Percentiles rank a stretch among this genome's conserved stretches.
phyloP scores from a whole-genome alignment of 2,329 filamentous ascomycete genomes.

The Talaromyces sp. region DNA sequence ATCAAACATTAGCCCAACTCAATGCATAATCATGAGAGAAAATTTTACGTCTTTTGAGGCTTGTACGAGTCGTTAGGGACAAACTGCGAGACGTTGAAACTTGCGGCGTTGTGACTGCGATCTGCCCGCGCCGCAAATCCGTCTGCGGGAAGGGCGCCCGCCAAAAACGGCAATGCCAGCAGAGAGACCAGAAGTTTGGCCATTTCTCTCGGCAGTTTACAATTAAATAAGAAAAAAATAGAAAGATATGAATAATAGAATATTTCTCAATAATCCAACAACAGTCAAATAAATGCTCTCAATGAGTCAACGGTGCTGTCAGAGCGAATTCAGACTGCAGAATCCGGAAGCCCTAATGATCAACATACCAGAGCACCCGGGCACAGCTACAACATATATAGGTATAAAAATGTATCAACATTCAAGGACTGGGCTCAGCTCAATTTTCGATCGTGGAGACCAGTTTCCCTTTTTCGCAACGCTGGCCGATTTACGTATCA shows the following conservation, averaged over 20 bases:
- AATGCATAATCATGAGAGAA: background rate
- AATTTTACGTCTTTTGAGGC: slow-evolving; percentile 13
- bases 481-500: background rate
- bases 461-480: slow-evolving; percentile 17
- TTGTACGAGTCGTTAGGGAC: slow-evolving; percentile 14
- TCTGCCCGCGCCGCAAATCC: background rate
- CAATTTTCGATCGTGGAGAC: background rate
- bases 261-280: no score
- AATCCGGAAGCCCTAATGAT: slow-evolving; percentile 11
- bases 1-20: background rate
- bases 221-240: background rate
- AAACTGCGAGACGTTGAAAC: slow-evolving; percentile 9
- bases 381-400: slow-evolving; percentile 2
- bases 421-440: background rate
- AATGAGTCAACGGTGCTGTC: background rate
- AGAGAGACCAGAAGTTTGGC: slow-evolving; percentile 11
- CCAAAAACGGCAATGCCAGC: slow-evolving; percentile 15
- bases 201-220: background rate
- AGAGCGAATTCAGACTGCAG: slow-evolving; percentile 6
- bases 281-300: background rate
- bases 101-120: background rate
- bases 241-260: no score
- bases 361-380: slow-evolving; percentile 5
- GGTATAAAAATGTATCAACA: background rate
- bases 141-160: slow-evolving; percentile 7